Evolutionary conservation across 2,329 filamentous ascomycete genomes (phyloP).

Genomic region (Simplicillium sp.): DNA sequence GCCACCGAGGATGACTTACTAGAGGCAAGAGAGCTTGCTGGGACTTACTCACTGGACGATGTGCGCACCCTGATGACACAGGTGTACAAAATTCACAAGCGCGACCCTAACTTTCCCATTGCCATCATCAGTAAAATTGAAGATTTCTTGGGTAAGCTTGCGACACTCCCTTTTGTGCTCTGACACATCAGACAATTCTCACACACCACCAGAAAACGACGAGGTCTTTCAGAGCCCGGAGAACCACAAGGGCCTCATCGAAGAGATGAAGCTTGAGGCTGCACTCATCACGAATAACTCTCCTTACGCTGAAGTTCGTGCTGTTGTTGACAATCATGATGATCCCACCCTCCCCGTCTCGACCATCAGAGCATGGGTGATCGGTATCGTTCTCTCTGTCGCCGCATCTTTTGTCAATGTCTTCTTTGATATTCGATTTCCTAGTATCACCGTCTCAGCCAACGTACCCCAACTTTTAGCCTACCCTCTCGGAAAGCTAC

Average conservation of each 20-base stretch:
- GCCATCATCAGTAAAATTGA: conserved; percentile 23
- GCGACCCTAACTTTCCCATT: conserved; percentile 28
- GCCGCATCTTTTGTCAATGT: conserved; percentile 20
- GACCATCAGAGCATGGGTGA: conserved; percentile 28
- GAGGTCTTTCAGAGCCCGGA: conserved; percentile 13
- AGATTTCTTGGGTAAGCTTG: conserved; percentile 21
- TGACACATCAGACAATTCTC: not conserved
- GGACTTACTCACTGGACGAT: conserved; percentile 21
- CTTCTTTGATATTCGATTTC: conserved; percentile 31
- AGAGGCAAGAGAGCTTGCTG: conserved; percentile 29
- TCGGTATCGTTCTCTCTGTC: conserved; percentile 26
- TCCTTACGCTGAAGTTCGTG: conserved; percentile 31
- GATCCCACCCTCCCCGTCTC: conserved; percentile 27
- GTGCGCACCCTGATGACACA: conserved; percentile 22
- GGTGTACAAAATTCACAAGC: conserved; percentile 22
- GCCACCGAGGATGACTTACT: conserved; percentile 33
- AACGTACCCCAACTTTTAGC: conserved; percentile 30
- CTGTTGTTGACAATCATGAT: conserved; percentile 33
- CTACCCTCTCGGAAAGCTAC: conserved; percentile 24
- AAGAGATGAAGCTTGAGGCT: conserved; percentile 21
- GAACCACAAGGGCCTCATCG: conserved; percentile 15
- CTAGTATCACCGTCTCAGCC: conserved; percentile 26
- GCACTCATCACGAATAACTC: conserved; percentile 23
- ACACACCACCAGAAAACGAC: conserved; percentile 1
- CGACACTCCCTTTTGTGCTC: not conserved